phyloP scores from a whole-genome alignment of 768 basidiomycete genomes.

The Xerocomellus intermedius region DNA sequence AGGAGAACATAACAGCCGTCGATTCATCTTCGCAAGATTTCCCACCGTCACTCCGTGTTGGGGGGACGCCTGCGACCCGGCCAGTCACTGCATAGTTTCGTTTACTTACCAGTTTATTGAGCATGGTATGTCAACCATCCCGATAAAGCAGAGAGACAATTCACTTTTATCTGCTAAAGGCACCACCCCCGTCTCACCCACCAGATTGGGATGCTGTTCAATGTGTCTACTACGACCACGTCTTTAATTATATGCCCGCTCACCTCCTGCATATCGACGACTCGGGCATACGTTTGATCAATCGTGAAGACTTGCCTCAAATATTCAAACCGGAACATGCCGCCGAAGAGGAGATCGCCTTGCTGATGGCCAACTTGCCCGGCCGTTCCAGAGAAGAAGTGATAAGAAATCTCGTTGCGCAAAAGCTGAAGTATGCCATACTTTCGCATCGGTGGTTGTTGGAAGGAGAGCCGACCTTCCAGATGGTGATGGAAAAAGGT shows the following conservation, averaged over 20 bases:
- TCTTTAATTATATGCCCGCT: slow-evolving; percentile 18
- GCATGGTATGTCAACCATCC: background rate
- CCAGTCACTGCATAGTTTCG: background rate
- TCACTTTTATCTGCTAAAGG: background rate
- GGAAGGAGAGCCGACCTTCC: slow-evolving; percentile 15
- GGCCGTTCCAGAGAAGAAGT: slow-evolving; percentile 5
- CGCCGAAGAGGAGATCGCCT: slow-evolving; percentile 7
- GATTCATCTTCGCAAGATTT: background rate
- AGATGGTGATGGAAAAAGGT: slow-evolving; percentile 5
- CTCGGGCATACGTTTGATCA: slow-evolving; percentile 5
- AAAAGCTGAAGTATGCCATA: slow-evolving; percentile 14
- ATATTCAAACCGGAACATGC: slow-evolving; percentile 11
- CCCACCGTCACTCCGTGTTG: background rate
- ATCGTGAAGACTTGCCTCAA: slow-evolving; percentile 14
- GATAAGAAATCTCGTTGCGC: slow-evolving; percentile 2
- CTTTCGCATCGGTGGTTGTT: slow-evolving; percentile 16
- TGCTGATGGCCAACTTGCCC: background rate
- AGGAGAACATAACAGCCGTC: background rate
- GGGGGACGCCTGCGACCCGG: background rate
- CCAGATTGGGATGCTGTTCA: background rate
- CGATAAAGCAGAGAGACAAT: background rate
- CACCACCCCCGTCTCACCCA: background rate
- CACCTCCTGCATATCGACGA: slow-evolving; percentile 15
- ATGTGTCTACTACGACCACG: slow-evolving; percentile 12
- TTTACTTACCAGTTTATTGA: background rate